Base-by-base conservation (phyloP, 108 stramenopile genomes). In the Nitzschia putrida region DNA sequence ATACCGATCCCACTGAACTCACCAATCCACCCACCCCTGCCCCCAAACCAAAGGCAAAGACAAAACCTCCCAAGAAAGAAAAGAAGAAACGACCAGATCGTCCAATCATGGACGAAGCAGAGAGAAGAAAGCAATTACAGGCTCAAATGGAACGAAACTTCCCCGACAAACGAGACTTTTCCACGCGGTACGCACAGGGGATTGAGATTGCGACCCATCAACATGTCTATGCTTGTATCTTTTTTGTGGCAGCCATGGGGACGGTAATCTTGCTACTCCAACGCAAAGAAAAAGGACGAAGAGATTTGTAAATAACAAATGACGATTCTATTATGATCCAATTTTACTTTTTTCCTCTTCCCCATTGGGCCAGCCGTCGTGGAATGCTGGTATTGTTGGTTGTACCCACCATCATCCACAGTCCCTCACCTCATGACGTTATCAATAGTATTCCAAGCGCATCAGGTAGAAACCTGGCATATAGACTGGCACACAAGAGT, bases 231-330 rank as follows among this genome's bases (percentile, higher is more conserved):
- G 73, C 21, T 11, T 60, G 58, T 52, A 37, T 23, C 6, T 74
- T 74, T 57, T 74, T 74, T 45, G 38, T 53, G 22, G 26, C 37
- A n/a, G 9, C 73, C 8, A 68, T 61, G 57, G 73, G 73, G 14
- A n/a, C 40, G 3, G 40, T 66, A 14, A 13, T 74, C 5, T 34
- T 67, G 0, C 14, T 52, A 20, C 59, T 65, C 44, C 55, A 65
- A 64, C 65, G 73, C 21, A n/a, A 29, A 39, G 66, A 61, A n/a
- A 74, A 74, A 58, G 73, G 73, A 52, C 45, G 73, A 49, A 39
- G 73, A 40, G 73, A 74, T 61, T 55, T 74, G 50, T 74, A 60
- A 49, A 18, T 18, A 49, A 49, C 29, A 34, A n/a, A 3, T 34
- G 14, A 49, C 18, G 14, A 49, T 49, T 49, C 14, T 49, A 44